A percentile compares a stretch with the other conserved stretches of the same genome.
These are phyloP conservation scores for Curvularia eragrostidis DNA, from an alignment of 2,329 filamentous ascomycete species.

Conservation along the genomic window DNA sequence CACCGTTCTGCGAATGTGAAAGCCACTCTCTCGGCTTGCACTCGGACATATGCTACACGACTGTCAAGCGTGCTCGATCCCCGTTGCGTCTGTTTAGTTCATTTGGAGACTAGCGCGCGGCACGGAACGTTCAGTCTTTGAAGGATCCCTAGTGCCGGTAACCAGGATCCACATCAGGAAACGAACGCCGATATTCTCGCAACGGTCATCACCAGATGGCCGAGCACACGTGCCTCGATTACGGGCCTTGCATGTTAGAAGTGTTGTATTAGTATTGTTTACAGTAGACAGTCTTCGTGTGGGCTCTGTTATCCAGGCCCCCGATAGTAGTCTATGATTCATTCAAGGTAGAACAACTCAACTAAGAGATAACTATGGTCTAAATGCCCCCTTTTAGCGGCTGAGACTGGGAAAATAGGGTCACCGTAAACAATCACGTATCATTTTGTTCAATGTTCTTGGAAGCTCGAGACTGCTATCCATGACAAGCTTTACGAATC, in stretches of 20 bases:
- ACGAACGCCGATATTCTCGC: background rate
- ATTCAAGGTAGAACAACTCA: background rate
- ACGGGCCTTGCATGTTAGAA: background rate
- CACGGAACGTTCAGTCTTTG: slow-evolving; percentile 6
- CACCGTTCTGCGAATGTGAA: background rate
- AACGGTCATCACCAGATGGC: background rate
- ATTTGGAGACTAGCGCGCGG: slow-evolving; percentile 1
- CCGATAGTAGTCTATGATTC: background rate
- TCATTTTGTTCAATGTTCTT: background rate
- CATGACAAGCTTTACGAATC: background rate
- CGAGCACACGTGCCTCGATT: background rate
- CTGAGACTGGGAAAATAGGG: background rate
- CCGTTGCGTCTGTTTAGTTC: background rate
- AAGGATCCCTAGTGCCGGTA: background rate
- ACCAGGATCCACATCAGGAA: background rate
- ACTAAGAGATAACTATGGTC: background rate
- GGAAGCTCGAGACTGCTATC: background rate
- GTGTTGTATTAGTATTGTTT: background rate
- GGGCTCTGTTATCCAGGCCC: background rate
- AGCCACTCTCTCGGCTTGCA: background rate
- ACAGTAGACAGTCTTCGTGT: background rate
- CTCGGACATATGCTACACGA: background rate
- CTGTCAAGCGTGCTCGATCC: background rate
- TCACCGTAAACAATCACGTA: background rate
- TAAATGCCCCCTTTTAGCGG: background rate